These are phyloP conservation scores for Choiromyces venosus DNA, from an alignment of 495 filamentous ascomycete genomes.

Conservation along the genomic window DNA sequence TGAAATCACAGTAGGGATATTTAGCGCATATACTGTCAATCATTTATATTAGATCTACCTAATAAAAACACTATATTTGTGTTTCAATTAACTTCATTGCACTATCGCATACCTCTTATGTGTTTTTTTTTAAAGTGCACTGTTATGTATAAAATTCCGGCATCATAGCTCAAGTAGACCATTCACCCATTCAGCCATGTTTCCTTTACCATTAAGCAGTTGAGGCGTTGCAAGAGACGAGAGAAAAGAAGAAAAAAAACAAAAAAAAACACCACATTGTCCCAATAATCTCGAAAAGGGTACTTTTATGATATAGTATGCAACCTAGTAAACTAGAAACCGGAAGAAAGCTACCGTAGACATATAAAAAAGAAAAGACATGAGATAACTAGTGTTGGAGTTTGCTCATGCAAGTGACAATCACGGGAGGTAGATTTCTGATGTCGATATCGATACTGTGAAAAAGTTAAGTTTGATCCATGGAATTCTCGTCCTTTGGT, in stretches of 20 bases:
- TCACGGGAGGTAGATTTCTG: neutral
- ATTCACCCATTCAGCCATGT: neutral
- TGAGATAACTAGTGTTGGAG: neutral
- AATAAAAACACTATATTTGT: no score
- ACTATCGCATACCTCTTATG: neutral
- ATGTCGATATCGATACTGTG: neutral
- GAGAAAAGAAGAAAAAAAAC: neutral
- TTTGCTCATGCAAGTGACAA: neutral
- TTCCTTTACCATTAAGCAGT: neutral
- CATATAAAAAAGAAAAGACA: neutral
- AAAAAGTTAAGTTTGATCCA: neutral
- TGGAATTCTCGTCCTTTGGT: neutral
- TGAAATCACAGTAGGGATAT: slow-evolving; percentile 10
- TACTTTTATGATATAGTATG: neutral
- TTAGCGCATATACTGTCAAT: no score
- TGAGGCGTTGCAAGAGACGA: neutral
- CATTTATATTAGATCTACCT: no score
- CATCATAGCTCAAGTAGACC: neutral
- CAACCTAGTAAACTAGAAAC: neutral
- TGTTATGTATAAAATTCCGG: neutral
- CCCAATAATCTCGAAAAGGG: neutral
- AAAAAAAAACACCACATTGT: neutral
- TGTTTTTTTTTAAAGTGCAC: neutral
- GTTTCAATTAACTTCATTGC: neutral
- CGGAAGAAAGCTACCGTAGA: neutral